Evolutionary conservation across 768 basidiomycete species (phyloP), one percentile per base, ranked within the genome.

Genomic region (Tulasnella sp.): DNA sequence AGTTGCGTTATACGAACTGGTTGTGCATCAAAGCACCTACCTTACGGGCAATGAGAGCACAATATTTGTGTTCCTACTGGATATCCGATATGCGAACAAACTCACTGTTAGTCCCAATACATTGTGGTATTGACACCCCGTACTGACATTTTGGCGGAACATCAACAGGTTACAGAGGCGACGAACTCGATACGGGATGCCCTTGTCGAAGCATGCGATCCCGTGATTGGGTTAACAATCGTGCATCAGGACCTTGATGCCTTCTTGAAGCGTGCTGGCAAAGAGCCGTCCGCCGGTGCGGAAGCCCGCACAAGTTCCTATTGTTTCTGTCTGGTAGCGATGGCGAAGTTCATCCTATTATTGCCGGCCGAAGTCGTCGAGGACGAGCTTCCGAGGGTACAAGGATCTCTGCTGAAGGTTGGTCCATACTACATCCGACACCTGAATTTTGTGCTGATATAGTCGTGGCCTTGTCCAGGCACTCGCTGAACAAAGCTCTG

Each of bases 341-440:
- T 93, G 11, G 88, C 86, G 34, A 90, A 87, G 70, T 89, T 90
- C 63, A 82, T 88, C 63, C 70, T 91, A 60, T 81, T 84, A 34
- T 75, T 93, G 17, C 90, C 90, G 15, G 76, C 82, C 1, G 88
- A 91, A 68, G 83, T 93, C 55, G 80, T 91, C 21, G 89, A 91
- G 70, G 90, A 93, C 65, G 89, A 92, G 65, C 69, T 93, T 43
- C 90, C 90, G 43, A 82, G 87, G 38, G 70, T 93, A 56, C 82
- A 81, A 66, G 72, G 69, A 26, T 88, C 88, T 1, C 69, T 93
- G 62, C 85, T 86, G 21, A 73, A 79, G 41, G 88, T 88, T 61
- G 62, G 83, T 65, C 42, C 17, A 43, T 56, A n/a, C n/a, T n/a
- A n/a, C n/a, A n/a, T n/a, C n/a, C n/a, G n/a, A n/a, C n/a, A n/a